Base-by-base conservation (phyloP, 306 rosid genomes). In the Delonix regia region DNA sequence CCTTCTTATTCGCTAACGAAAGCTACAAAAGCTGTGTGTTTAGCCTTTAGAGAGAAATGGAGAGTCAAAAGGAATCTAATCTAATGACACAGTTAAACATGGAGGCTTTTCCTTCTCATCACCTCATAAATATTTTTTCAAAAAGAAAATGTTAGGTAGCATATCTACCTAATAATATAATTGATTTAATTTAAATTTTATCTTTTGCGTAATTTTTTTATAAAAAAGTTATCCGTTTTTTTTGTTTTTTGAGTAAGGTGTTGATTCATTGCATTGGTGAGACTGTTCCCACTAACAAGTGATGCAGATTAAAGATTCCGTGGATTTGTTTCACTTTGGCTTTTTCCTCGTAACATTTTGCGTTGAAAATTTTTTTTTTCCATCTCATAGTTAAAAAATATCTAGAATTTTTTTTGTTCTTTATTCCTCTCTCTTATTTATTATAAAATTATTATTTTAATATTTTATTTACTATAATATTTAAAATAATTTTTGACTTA, bases 61-160 rank as follows among this genome's bases (percentile, higher is more conserved):
- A 22, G 72, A 18, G 69, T 73, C 63, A 44, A 42, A 7, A 55
- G 60, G 71, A 47, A 53, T 78, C 65, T 64, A 64, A 34, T 36
- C 69, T 63, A 63, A 63, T 63, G 9, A 36, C 70, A 52, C 83
- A 77, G 83, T 48, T 70, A 80, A 79, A 69, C 74, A 62, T 52
- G 44, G 57, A 33, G 47, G 69, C 27, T 63, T 61, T 61, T 61
- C n/a, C 7, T 11, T 16, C 12, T 24, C 10, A 56, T 56, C 18
- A 11, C 65, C 9, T 11, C 24, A 56, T 22, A 56, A 30, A 30
- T 30, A 30, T 30, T 30, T 30, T 30, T 30, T 30, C 1, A 30
- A 30, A 38, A 38, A 38, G 5, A 42, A 42, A 42, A 42, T 2
- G 47, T 42, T 42, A 42, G 47, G 47, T 8, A 4, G 33, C 33